Conservation (phyloP, 192 early-diverging fungal genomes). For the Pilaira anomala region DNA sequence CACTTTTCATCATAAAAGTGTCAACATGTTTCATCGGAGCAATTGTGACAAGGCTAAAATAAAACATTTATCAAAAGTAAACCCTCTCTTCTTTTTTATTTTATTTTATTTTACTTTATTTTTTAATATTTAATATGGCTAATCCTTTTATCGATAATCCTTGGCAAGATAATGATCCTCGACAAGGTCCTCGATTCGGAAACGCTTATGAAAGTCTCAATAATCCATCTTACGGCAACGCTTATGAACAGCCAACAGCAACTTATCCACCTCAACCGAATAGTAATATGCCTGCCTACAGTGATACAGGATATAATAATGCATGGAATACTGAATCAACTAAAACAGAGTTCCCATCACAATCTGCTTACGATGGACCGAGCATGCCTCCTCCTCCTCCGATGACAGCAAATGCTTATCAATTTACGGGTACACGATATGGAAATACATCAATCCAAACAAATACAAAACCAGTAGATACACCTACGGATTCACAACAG, state of each 20-base stretch:
- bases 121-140: conserved; percentile 6
- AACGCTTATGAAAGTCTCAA: conserved; percentile 26
- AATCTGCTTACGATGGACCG: conserved; percentile 4
- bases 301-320: conserved; percentile 6
- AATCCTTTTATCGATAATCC: conserved; percentile 21
- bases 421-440: conserved; percentile 31
- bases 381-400: not conserved
- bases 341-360: not conserved
- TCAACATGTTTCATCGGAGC: too few species aligned
- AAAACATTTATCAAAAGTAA: too few species aligned
- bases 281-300: conserved; percentile 20
- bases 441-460: conserved; percentile 15
- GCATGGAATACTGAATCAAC: conserved; percentile 1
- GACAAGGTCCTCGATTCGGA: conserved; percentile 16
- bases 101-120: not conserved
- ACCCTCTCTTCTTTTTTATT: not conserved
- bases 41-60: too few species aligned
- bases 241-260: not conserved
- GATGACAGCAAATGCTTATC: conserved; percentile 23
- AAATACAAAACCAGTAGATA: not conserved
- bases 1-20: not conserved
- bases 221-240: not conserved
- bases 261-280: not conserved
- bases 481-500: not conserved
- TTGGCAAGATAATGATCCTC: conserved; percentile 13